Evolutionary conservation across 192 early-diverging fungal species (phyloP).

Genomic region (Physocladia obscura): DNA sequence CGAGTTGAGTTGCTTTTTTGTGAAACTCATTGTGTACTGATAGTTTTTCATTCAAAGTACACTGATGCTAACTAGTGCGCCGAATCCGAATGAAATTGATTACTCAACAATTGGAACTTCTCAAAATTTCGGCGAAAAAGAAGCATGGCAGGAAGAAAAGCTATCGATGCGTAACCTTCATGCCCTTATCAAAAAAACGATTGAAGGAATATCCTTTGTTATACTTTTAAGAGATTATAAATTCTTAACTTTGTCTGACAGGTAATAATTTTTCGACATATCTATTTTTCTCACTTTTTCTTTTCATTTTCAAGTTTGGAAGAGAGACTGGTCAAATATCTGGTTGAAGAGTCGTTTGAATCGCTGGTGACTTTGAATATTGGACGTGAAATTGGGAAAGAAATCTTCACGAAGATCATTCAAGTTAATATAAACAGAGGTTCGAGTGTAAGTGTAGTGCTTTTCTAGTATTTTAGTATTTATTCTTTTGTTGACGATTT

Average conservation of each 20-base stretch:
- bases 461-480: neutral
- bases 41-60: constrained; percentile 3
- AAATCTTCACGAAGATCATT: constrained; percentile 24
- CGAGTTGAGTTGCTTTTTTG: neutral
- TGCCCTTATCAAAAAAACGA: constrained; percentile 15
- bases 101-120: constrained; percentile 5
- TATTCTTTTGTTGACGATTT: too few relatives aligned
- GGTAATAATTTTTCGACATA: neutral
- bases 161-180: constrained; percentile 18
- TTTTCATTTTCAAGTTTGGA: neutral
- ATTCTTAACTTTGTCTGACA: constrained; percentile 15
- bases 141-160: constrained; percentile 28
- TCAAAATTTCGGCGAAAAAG: constrained; percentile 11
- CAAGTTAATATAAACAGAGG: constrained; percentile 19
- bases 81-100: constrained; percentile 18
- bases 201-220: constrained; percentile 26
- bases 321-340: neutral
- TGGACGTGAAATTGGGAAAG: constrained; percentile 16
- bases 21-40: neutral
- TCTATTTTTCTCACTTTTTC: neutral
- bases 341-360: constrained; percentile 21
- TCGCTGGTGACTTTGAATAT: constrained; percentile 9
- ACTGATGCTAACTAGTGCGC: neutral
- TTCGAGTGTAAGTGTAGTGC: neutral
- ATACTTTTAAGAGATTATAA: constrained; percentile 19